Evolutionary conservation across 2,329 filamentous ascomycete genomes (phyloP).

Genomic region (Metarhizium brunneum): DNA sequence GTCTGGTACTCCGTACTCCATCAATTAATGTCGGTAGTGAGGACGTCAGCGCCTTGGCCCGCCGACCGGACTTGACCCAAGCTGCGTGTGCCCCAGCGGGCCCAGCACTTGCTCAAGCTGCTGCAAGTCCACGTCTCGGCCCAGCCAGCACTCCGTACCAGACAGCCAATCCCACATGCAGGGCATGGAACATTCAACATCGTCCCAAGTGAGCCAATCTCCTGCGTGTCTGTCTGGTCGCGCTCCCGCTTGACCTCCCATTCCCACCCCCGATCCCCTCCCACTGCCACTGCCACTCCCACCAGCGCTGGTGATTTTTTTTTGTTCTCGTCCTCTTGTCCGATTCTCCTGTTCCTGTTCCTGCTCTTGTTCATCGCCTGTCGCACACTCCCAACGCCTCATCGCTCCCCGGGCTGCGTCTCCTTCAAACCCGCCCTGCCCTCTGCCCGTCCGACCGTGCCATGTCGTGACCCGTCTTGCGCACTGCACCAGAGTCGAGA

Average conservation of each 20-base stretch:
- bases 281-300: background rate
- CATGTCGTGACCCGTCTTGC: conserved; percentile 15
- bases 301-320: background rate
- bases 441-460: conserved; percentile 8
- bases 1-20: too few relatives aligned
- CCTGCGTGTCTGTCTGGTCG: background rate
- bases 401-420: background rate
- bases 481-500: conserved; percentile 8
- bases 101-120: too few relatives aligned
- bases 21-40: too few relatives aligned
- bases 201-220: background rate
- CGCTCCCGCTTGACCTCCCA: background rate
- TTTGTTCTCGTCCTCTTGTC: background rate
- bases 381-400: background rate
- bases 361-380: background rate
- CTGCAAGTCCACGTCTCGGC: too few relatives aligned
- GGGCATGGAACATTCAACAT: background rate
- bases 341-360: background rate
- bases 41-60: too few relatives aligned
- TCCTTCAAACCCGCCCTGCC: background rate
- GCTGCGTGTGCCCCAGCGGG: too few relatives aligned
- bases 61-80: too few relatives aligned
- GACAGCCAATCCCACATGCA: background rate
- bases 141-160: background rate
- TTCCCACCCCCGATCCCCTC: background rate